phyloP scores from a whole-genome alignment of 192 early-diverging fungal species.

The Rhizoclosmatium globosum region DNA sequence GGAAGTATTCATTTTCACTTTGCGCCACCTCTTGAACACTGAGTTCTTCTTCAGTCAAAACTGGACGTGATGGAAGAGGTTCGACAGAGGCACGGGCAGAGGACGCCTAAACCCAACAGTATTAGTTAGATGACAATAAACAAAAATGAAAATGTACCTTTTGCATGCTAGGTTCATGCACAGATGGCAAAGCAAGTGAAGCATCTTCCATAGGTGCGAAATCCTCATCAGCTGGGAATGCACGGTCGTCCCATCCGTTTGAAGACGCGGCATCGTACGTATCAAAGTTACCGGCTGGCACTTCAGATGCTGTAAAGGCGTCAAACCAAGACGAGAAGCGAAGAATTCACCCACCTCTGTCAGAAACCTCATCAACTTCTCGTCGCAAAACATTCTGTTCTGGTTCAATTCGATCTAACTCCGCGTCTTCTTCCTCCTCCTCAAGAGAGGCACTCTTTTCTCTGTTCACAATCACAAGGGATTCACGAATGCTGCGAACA shows the following conservation, averaged over 20 bases:
- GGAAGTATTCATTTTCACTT: neutral
- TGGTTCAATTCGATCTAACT: neutral
- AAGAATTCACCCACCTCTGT: too few relatives aligned
- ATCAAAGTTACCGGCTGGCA: neutral
- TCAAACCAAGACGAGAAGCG: neutral
- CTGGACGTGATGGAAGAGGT: too few relatives aligned
- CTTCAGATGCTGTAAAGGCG: neutral
- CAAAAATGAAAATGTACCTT: too few relatives aligned
- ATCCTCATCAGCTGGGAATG: conserved; percentile 19
- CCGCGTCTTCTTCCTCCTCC: conserved; percentile 16
- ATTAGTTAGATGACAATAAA: too few relatives aligned
- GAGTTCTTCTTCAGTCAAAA: neutral
- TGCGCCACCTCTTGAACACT: neutral
- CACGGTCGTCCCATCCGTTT: neutral
- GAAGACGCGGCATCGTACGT: neutral
- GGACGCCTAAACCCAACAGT: too few relatives aligned
- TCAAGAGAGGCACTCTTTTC: conserved; percentile 12
- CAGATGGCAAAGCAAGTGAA: neutral
- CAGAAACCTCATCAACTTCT: neutral
- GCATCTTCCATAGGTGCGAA: conserved; percentile 16
- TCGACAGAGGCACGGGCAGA: too few relatives aligned
- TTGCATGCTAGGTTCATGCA: too few relatives aligned
- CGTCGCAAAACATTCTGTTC: neutral
- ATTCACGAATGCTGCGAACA: neutral
- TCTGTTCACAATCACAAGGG: neutral